Base-by-base conservation (phyloP, 2,329 filamentous ascomycete species). In the Fusarium avenaceum region DNA sequence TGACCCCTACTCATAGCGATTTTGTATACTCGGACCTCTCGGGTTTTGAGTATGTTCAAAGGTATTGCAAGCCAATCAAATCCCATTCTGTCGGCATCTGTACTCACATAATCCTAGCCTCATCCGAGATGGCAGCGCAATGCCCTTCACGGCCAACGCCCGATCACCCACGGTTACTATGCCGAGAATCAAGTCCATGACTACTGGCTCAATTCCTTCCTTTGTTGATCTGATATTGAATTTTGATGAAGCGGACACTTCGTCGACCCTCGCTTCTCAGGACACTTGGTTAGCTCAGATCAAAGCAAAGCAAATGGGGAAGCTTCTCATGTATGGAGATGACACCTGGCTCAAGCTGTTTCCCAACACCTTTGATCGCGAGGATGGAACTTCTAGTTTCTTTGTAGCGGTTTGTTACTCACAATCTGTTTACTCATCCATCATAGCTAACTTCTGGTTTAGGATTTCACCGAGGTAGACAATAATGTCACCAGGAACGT, bases 261-360 rank as follows among this genome's bases (percentile, higher is more conserved):
- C 92, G 15, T 97, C 96, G 1, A 95, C 92, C 4, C 86, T 99
- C 24, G 90, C 92, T 15, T 87, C 87, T 28, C 96, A 98, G 80
- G 96, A 99, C 77, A 97, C 94, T 32, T 99, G 96, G 95, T 87
- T 99, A 26, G 92, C 94, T 35, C 96, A 99, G 82, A 89, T 99
- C 81, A 95, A 90, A 77, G 89, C 89, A 35, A 91, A 89, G 73
- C 81, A 83, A 24, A 78, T 82, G 19, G 93, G 92, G 20, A 94
- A 92, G 74, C 84, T 98, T 65, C 84, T 97, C 76, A 96, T 99
- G 90, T 97, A 96, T 76, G 96, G 96, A 48, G 96, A 99, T 75
- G 96, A 99, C 78, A 99, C 96, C 20, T 99, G 96, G 96, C 83
- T 99, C 72, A 98, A 97, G 82, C 85, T 99, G 15, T 99, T 99